Evolutionary conservation across 306 rosid genomes (phyloP).

Genomic region (Comarum palustre): DNA sequence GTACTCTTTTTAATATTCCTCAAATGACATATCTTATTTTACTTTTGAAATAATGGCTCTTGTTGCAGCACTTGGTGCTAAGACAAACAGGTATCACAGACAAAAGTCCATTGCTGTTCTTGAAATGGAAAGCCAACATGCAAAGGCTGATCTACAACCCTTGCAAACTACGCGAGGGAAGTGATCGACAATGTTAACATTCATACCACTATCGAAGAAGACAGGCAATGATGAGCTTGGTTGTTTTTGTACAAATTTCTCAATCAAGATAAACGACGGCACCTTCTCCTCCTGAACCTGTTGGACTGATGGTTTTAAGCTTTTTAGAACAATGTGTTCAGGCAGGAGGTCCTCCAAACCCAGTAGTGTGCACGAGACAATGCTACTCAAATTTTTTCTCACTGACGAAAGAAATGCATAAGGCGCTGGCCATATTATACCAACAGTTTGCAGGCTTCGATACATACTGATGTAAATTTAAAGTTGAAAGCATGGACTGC

Average conservation of each 20-base stretch:
- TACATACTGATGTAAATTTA: constrained; percentile 24
- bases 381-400: not conserved
- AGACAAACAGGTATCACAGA: constrained; percentile 78
- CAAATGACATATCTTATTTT: constrained; percentile 10
- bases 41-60: constrained; percentile 16
- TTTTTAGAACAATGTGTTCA: constrained; percentile 7
- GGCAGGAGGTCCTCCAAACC: constrained; percentile 11
- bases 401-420: constrained; percentile 15
- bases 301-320: constrained; percentile 13
- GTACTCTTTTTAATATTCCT: constrained; percentile 6
- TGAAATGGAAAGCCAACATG: constrained; percentile 98
- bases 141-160: constrained; percentile 64
- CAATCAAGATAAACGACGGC: constrained; percentile 23
- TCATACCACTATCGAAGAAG: constrained; percentile 10
- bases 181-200: constrained; percentile 8
- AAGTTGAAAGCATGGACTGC: too few relatives aligned
- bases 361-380: not conserved
- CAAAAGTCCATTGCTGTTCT: constrained; percentile 88
- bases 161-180: constrained; percentile 23
- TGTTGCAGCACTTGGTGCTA: constrained; percentile 78
- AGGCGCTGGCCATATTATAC: constrained; percentile 7
- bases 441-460: constrained; percentile 3
- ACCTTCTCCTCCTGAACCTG: constrained; percentile 9
- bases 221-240: constrained; percentile 24
- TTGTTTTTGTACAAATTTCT: constrained; percentile 22